A percentile compares a stretch with the other conserved stretches of the same genome.
Evolutionary conservation across 495 filamentous ascomycete species (phyloP).

Genomic region (Trypethelium eluteriae): DNA sequence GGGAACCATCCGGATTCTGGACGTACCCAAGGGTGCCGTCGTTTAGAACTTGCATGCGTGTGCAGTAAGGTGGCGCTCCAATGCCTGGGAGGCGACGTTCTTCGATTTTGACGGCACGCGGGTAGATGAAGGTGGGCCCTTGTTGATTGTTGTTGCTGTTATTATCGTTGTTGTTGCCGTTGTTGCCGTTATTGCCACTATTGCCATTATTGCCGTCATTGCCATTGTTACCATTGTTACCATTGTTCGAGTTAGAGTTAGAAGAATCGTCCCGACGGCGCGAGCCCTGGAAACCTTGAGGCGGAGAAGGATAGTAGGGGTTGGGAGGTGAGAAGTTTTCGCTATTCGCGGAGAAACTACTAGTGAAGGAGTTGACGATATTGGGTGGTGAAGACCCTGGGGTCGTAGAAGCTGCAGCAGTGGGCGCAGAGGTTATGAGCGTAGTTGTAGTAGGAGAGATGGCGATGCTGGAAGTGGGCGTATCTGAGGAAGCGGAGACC

Average conservation of each 20-base stretch:
- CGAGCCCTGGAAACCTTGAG: background rate
- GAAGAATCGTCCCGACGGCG: background rate
- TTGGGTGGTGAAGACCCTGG: background rate
- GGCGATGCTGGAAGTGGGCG: slow-evolving; percentile 12
- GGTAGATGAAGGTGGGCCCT: slow-evolving; percentile 43
- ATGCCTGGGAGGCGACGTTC: slow-evolving; percentile 55
- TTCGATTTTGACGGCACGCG: slow-evolving; percentile 69
- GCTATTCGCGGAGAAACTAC: no score
- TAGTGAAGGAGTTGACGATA: slow-evolving; percentile 6
- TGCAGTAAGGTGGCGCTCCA: slow-evolving; percentile 51
- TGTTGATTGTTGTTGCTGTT: background rate
- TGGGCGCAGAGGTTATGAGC: slow-evolving; percentile 13
- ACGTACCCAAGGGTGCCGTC: slow-evolving; percentile 30
- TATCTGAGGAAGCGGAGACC: slow-evolving; percentile 1
- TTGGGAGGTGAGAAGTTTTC: no score
- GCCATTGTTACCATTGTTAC: background rate
- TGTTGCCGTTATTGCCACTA: background rate
- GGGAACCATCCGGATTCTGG: slow-evolving; percentile 26
- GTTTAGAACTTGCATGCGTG: slow-evolving; percentile 58
- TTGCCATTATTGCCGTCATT: slow-evolving; percentile 10
- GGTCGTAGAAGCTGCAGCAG: slow-evolving; percentile 14
- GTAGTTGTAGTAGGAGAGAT: slow-evolving; percentile 13
- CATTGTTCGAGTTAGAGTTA: background rate
- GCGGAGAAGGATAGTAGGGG: no score
- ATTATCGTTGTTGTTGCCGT: slow-evolving; percentile 11